These are phyloP conservation scores for Calonectria naviculata DNA, from an alignment of 2,329 filamentous ascomycete genomes.

Conservation along the genomic window DNA sequence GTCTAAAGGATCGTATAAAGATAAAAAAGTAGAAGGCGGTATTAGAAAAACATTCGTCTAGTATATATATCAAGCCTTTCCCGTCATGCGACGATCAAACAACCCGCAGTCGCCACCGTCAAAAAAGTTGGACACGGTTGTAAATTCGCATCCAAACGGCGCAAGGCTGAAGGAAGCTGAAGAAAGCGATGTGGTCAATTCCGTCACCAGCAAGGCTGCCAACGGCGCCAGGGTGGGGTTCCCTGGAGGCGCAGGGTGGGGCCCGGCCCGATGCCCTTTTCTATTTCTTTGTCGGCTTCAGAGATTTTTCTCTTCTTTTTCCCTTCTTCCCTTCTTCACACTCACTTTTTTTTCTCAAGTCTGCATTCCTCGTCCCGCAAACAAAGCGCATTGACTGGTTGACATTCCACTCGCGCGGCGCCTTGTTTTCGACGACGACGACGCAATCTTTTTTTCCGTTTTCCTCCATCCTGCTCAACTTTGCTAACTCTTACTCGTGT, in stretches of 20 bases:
- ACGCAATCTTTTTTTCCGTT: background rate
- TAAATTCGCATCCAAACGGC: background rate
- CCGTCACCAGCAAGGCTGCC: conserved; percentile 19
- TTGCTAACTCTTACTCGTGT: background rate
- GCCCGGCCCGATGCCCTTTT: conserved; percentile 21
- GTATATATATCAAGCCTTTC: background rate
- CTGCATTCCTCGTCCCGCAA: background rate
- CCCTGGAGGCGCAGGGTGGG: conserved; percentile 33
- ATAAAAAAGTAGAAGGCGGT: background rate
- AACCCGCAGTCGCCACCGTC: background rate
- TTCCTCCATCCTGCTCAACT: background rate
- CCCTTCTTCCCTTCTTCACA: conserved; percentile 15
- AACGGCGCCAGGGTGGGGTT: background rate
- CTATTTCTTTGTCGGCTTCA: conserved; percentile 21
- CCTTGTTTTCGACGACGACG: background rate
- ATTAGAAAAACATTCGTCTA: background rate
- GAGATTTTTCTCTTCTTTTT: conserved; percentile 16
- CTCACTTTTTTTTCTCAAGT: background rate
- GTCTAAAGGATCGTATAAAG: background rate
- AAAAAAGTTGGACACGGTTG: conserved; percentile 21
- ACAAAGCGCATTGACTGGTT: background rate
- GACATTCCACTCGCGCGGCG: conserved; percentile 4
- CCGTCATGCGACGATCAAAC: background rate
- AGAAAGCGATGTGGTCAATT: conserved; percentile 6
- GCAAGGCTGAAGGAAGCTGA: conserved; percentile 11